Evolutionary conservation across 225 moss, liverwort and hornwort genomes (phyloP).

Genomic region (Pseudoscleropodium purum): DNA sequence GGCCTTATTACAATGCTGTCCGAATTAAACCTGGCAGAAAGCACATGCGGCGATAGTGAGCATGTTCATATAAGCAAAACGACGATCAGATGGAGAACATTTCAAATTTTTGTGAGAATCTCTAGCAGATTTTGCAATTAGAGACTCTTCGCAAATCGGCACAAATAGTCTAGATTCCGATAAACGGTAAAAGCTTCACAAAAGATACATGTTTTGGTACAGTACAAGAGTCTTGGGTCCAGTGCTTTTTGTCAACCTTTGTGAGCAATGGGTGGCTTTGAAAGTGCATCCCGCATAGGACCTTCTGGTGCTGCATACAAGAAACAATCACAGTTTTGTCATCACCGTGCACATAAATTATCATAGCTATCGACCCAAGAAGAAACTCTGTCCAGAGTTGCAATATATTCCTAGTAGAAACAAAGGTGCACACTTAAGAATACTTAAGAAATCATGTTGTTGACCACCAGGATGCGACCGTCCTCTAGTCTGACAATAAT

Average conservation of each 20-base stretch:
- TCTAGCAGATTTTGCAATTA: not conserved
- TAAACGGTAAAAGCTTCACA: not conserved
- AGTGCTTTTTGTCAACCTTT: constrained; percentile 30
- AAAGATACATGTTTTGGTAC: not conserved
- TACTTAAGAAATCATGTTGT: not conserved
- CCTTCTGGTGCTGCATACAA: constrained; percentile 26
- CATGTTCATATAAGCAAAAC: not conserved
- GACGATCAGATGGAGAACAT: not conserved
- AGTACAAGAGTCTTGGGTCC: constrained; percentile 10
- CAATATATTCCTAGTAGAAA: not conserved
- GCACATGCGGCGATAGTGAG: not conserved
- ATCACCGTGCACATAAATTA: not conserved
- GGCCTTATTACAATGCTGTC: not conserved
- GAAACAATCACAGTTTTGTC: not conserved
- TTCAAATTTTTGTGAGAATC: not conserved
- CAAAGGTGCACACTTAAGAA: not conserved
- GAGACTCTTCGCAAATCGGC: not conserved
- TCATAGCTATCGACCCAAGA: not conserved
- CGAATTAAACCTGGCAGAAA: not conserved
- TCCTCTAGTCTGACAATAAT: not conserved
- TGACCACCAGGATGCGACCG: not conserved
- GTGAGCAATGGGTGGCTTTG: constrained; percentile 9
- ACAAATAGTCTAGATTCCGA: not conserved
- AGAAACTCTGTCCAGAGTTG: not conserved
- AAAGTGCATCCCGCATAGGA: constrained; percentile 24